Conservation (phyloP, 257 asterid genomes). For the Primulina tabacum region DNA sequence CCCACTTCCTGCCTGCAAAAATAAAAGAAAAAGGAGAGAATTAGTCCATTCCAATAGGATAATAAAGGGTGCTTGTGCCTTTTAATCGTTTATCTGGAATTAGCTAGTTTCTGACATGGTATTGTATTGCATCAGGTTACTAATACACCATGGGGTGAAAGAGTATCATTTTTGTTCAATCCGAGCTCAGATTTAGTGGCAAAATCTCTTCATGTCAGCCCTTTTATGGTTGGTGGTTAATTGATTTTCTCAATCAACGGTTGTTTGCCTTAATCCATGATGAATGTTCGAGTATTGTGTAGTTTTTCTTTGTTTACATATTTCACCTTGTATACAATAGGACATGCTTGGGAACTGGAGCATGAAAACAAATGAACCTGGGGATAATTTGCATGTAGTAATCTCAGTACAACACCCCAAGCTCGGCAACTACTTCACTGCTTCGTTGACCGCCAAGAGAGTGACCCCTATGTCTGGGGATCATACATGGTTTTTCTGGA, state of each 20-base stretch:
- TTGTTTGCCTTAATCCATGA: conserved; percentile 8
- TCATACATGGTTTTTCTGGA: conserved; percentile 76
- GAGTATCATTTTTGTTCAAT: conserved; percentile 72
- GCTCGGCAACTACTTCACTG: conserved; percentile 89
- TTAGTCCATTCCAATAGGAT: neutral
- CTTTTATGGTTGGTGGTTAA: conserved; percentile 66
- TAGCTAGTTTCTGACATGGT: conserved; percentile 17
- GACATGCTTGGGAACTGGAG: conserved; percentile 91
- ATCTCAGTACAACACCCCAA: conserved; percentile 82
- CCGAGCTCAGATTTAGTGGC: conserved; percentile 85
- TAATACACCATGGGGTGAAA: conserved; percentile 98
- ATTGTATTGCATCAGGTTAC: conserved; percentile 64
- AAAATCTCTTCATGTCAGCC: conserved; percentile 97
- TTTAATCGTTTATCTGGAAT: neutral
- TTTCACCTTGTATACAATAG: conserved; percentile 34
- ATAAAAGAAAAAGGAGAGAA: too few relatives aligned
- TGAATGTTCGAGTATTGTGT: conserved; percentile 3
- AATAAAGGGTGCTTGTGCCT: neutral
- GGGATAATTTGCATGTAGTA: conserved; percentile 54
- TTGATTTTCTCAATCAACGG: conserved; percentile 13
- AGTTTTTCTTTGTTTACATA: neutral
- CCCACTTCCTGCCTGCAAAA: too few relatives aligned
- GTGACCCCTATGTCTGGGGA: conserved; percentile 41
- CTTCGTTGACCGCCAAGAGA: conserved; percentile 77
- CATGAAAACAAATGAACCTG: conserved; percentile 63